Percentiles rank a stretch among this genome's conserved stretches.
phyloP scores from a whole-genome alignment of 257 asterid genomes.

The Eustoma russellianum region DNA sequence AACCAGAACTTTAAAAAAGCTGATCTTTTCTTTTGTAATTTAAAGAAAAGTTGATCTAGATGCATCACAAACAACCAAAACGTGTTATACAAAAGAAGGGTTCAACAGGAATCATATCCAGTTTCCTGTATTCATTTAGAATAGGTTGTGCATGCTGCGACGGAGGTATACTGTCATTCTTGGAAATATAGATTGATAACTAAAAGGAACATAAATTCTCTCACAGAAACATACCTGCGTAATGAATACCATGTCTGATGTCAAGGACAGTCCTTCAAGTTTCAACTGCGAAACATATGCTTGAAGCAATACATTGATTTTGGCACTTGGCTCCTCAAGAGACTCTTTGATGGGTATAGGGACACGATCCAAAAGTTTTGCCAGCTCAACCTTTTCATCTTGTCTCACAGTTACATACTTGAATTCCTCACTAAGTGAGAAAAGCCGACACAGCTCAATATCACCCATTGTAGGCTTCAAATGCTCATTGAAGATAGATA shows the following conservation, averaged over 20 bases:
- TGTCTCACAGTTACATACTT: constrained; percentile 37
- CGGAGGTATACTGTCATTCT: too few species aligned
- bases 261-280: constrained; percentile 36
- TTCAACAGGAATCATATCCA: constrained; percentile 6
- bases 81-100: neutral
- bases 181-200: too few species aligned
- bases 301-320: constrained; percentile 37
- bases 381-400: constrained; percentile 38
- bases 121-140: constrained; percentile 8
- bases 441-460: constrained; percentile 37
- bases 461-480: constrained; percentile 42
- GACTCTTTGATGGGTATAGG: constrained; percentile 37
- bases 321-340: constrained; percentile 43
- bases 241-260: constrained; percentile 39
- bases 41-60: too few species aligned
- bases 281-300: constrained; percentile 35
- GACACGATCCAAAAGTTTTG: constrained; percentile 34
- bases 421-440: constrained; percentile 42
- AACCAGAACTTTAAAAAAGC: too few species aligned
- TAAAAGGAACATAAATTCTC: neutral
- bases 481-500: constrained; percentile 34
- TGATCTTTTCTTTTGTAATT: too few species aligned
- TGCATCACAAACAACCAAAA: neutral
- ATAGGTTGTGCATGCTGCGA: too few species aligned
- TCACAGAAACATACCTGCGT: constrained; percentile 23